Base-by-base conservation (phyloP, 768 basidiomycete genomes). In the Auriscalpium orientale region DNA sequence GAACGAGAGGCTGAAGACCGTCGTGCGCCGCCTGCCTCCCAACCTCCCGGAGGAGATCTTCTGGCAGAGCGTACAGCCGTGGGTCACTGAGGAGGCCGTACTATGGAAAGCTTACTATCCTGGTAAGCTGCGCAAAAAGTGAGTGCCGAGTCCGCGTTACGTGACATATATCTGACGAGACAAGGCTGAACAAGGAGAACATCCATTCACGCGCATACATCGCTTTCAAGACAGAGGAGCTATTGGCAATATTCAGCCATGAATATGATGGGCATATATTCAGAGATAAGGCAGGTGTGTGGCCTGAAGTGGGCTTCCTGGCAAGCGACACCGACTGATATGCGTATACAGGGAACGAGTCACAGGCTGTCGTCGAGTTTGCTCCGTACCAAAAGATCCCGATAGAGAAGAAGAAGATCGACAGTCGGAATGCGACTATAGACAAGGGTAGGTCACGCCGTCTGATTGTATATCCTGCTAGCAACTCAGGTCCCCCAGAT, bases 181-280 rank as follows among this genome's bases (percentile, higher is more conserved):
- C 10, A 21, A 92, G 92, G 62, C 64, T 84, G 67, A 86, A 86
- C 72, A 91, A 89, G 74, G 92, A 95, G 73, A 88, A 85, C 55
- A 72, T 91, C 8, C 78, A 85, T 16, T 93, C 95, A 20, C 82
- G 95, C 44, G 95, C 95, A 12, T 98, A 98, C 68, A 87, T 97
- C 59, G 84, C 85, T 1, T 97, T 99, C 79, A 87, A 82, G 75
- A 79, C 72, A 15, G 83, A 86, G 54, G 89, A 89, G 16, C 73
- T 75, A 11, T 72, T 98, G 15, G 79, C 87, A 3, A 68, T 67
- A 2, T 98, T 98, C 65, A 87, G 89, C 64, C 76, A 76, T 28
- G 92, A 80, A 36, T 99, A 91, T 62, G 91, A 98, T 64, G 95
- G 95, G 0, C 95, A 98, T 72, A 49, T 89, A 21, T 98, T 95